Conservation (phyloP, 2,329 filamentous ascomycete genomes). For the Paecilomyces niveus region DNA sequence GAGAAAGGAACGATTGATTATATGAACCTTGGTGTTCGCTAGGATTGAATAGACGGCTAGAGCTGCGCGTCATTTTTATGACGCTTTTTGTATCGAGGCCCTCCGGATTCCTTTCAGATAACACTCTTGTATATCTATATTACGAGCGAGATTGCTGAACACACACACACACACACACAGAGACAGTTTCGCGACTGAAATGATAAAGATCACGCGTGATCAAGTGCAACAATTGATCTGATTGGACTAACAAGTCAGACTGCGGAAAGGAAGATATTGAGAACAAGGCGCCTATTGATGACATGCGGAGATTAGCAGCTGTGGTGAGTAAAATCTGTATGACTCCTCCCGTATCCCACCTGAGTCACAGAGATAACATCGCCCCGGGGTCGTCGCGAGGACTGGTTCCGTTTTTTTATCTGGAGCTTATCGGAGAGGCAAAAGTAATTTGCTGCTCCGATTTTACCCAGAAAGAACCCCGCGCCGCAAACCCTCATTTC, state of each 20-base stretch:
- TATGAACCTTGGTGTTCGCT: slow-evolving; percentile 21
- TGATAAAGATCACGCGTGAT: neutral
- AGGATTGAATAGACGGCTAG: slow-evolving; percentile 17
- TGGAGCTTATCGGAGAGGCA: neutral
- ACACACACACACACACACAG: no score
- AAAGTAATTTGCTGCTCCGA: neutral
- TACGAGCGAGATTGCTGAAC: neutral
- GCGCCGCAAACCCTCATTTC: neutral
- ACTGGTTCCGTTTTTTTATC: neutral
- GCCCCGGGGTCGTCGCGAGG: neutral
- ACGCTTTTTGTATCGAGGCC: slow-evolving; percentile 1
- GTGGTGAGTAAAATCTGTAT: neutral
- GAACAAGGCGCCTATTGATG: neutral
- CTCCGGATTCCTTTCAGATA: neutral
- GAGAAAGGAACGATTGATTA: slow-evolving; percentile 45
- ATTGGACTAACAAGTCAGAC: neutral
- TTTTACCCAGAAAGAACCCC: neutral
- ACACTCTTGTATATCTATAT: neutral
- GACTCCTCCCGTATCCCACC: neutral
- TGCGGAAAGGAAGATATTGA: neutral
- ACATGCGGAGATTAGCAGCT: neutral
- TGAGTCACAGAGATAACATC: neutral
- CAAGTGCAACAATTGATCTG: neutral
- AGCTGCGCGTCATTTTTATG: slow-evolving; percentile 23
- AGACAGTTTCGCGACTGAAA: neutral